phyloP scores from a whole-genome alignment of 352 stramenopile species.

The Phytophthora sojae region DNA sequence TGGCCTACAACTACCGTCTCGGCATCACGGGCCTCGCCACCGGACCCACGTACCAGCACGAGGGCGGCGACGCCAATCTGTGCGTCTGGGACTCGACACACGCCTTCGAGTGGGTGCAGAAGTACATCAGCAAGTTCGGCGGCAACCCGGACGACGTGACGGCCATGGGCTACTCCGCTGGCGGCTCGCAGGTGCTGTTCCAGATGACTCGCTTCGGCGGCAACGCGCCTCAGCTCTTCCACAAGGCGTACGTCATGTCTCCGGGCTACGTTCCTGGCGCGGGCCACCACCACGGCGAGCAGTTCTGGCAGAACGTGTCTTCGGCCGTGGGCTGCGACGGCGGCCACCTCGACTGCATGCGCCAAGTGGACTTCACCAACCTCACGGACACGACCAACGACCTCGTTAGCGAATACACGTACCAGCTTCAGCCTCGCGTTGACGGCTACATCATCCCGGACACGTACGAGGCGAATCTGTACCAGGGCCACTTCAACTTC shows the following conservation, averaged over 20 bases:
- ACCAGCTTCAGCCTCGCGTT: slow-evolving; percentile 37
- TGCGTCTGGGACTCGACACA: slow-evolving; percentile 36
- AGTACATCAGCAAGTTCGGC: slow-evolving; percentile 50
- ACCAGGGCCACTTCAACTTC: slow-evolving; percentile 37
- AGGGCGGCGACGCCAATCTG: slow-evolving; percentile 39
- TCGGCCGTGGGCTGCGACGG: slow-evolving; percentile 25
- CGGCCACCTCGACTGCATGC: slow-evolving; percentile 33
- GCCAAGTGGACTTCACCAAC: slow-evolving; percentile 23
- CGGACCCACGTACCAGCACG: slow-evolving; percentile 36
- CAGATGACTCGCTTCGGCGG: slow-evolving; percentile 41
- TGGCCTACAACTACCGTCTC: slow-evolving; percentile 50
- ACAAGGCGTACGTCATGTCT: slow-evolving; percentile 41
- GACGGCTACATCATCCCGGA: slow-evolving; percentile 35
- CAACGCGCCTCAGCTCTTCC: slow-evolving; percentile 38
- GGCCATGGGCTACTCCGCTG: slow-evolving; percentile 36
- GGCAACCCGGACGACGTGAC: slow-evolving; percentile 47
- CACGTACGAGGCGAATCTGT: slow-evolving; percentile 34
- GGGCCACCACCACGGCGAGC: slow-evolving; percentile 32
- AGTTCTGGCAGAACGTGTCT: slow-evolving; percentile 44
- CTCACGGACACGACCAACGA: slow-evolving; percentile 10
- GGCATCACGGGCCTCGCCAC: slow-evolving; percentile 29
- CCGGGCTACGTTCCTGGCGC: slow-evolving; percentile 29
- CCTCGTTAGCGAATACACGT: slow-evolving; percentile 23
- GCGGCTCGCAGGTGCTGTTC: slow-evolving; percentile 33
- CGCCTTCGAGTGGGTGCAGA: slow-evolving; percentile 45